Evolutionary conservation across 1,284 basidiomycete genomes (phyloP).

Genomic region (Lignosus rhinocerotis): DNA sequence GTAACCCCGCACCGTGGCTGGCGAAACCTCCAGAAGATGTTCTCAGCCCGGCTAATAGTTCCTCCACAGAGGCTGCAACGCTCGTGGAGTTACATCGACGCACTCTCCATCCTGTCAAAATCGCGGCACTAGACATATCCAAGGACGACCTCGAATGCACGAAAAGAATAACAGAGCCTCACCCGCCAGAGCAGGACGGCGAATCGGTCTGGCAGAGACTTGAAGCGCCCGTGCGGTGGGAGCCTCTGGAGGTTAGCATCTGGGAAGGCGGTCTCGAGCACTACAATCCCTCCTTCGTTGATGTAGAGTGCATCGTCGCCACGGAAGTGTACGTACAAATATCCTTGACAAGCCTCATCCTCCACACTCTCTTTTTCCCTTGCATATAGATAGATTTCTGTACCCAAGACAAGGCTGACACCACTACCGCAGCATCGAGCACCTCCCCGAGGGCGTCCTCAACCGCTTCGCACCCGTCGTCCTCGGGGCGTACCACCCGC

Average conservation of each 20-base stretch:
- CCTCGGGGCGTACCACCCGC: conserved; percentile 83
- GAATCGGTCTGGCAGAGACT: conserved; percentile 16
- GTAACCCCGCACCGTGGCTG: conserved; percentile 72
- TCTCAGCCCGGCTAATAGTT: neutral
- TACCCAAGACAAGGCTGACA: neutral
- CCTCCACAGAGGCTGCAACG: neutral
- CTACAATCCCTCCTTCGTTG: conserved; percentile 74
- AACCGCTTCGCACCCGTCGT: conserved; percentile 78
- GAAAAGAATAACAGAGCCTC: conserved; percentile 42
- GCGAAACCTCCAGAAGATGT: conserved; percentile 21
- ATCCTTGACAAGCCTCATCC: neutral
- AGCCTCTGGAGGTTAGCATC: conserved; percentile 68
- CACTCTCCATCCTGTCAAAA: conserved; percentile 51
- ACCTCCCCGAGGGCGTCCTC: conserved; percentile 73
- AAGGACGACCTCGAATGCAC: conserved; percentile 53
- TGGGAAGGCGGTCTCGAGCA: conserved; percentile 84
- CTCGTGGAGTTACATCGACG: conserved; percentile 10
- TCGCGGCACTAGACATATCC: conserved; percentile 74
- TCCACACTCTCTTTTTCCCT: no score
- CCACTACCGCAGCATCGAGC: conserved; percentile 75
- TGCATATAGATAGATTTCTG: neutral
- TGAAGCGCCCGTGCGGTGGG: conserved; percentile 57
- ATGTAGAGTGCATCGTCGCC: conserved; percentile 81
- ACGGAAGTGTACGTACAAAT: conserved; percentile 75
- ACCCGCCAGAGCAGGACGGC: conserved; percentile 15